Base-by-base conservation (phyloP, 2,329 filamentous ascomycete species). In the Trichophyton mentagrophytes region DNA sequence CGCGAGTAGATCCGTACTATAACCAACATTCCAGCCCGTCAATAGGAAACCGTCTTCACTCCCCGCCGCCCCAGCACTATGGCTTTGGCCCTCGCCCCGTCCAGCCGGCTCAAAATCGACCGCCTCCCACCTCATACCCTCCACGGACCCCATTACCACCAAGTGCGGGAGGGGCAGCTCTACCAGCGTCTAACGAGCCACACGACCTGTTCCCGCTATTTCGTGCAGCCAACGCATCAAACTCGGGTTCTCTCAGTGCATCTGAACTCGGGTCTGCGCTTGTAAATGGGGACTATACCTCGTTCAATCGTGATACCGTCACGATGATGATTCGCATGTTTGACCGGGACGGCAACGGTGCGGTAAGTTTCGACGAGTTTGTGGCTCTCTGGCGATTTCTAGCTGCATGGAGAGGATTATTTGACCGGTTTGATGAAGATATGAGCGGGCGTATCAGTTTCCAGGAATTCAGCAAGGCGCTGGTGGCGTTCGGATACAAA, bases 321-420 rank as follows among this genome's bases (percentile, higher is more conserved):
- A 87, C 87, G 70, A 96, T 97, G 89, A 96, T 99, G 91, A 96
- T 99, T 67, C 88, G 91, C 71, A 97, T 99, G 93, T 99, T 99
- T 76, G 92, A 97, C 76, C 89, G 87, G 62, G 89, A 96, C 75
- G 87, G 89, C 67, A 88, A 83, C 64, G 90, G 91, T 58, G 88
- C 87, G 13, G 95, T 99, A 72, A 90, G 88, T 63, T 97, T 96
- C 73, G 86, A 93, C 65, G 93, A 97, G 75, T 99, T 99, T 74
- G 95, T 91, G 71, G 92, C 90, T 17, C 80, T 99, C 22, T 99
- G 93, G 93, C 89, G 88, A 17, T 99, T 97, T 76, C 82, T 99
- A 44, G 89, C 90, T 40, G 90, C 90, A 17, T 99, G 93, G 93
- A 85, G 93, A 66, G 85, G 85, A 47, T 85, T 99, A 11, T 99